Base-by-base conservation (phyloP, 805 yeast genomes). In the Pichia deserticola region DNA sequence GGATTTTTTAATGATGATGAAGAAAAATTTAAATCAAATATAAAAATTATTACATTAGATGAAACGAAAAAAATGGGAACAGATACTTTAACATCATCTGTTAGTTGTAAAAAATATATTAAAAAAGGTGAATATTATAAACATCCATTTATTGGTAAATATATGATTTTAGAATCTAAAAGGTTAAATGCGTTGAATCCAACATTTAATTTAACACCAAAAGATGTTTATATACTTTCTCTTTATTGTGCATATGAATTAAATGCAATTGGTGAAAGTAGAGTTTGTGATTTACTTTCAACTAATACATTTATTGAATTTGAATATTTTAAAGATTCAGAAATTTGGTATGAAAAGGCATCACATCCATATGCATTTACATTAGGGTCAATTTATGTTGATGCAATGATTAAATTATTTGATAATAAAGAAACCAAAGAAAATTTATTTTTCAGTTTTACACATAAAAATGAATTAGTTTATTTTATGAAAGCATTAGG, bases 231-330 rank as follows among this genome's bases (percentile, higher is more conserved):
- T 40, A 65, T 64, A 28, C 58, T 86, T 54, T 81, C 84, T 58
- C 69, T 73, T 11, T 74, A 81, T 67, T 86, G 95, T 67, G 89
- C 87, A 4, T 87, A 74, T 61, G 95, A 87, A 65, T 66, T 85
- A 42, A 86, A 85, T 49, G 85, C 79, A 9, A 73, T 72, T 50
- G 95, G 93, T 9, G 62, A 66, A 48, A 84, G 93, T 13, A 73
- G 75, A 35, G 79, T 86, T 54, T 86, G 95, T 65, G 73, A 74
- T 37, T 71, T 84, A 34, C 81, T 87, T 67, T 82, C 88, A 40
- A 74, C 74, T 56, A 81, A 81, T 28, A 92, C 86, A 53, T 82
- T 79, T 71, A 66, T 83, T 46, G 77, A 75, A 36, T 76, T 74
- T 56, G 81, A 81, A 45, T 88, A 86, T 65, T 69, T 74, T 25